phyloP scores from a whole-genome alignment of 192 early-diverging fungal genomes.

The Coemansia sp. region DNA sequence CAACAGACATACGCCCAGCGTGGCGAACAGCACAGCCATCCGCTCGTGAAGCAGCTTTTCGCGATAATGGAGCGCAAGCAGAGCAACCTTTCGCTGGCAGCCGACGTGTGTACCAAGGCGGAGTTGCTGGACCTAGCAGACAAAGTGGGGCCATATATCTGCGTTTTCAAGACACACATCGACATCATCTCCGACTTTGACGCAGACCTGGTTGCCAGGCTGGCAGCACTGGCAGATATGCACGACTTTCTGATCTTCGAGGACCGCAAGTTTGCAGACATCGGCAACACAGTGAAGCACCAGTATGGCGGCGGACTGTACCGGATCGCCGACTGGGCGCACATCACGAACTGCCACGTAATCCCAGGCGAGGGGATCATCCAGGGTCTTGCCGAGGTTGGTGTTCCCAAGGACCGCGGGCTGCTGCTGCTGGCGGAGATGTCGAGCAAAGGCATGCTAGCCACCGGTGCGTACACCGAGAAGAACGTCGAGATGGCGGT shows the following conservation, averaged over 20 bases:
- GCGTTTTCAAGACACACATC: constrained; percentile 96
- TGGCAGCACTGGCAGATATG: constrained; percentile 72
- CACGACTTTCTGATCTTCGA: constrained; percentile 98
- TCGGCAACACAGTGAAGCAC: constrained; percentile 95
- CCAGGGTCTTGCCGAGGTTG: constrained; percentile 86
- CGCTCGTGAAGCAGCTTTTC: constrained; percentile 73
- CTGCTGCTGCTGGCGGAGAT: constrained; percentile 95
- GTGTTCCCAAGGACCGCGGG: constrained; percentile 70
- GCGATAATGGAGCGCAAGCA: constrained; percentile 85
- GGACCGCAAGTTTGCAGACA: constrained; percentile 99
- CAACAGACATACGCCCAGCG: constrained; percentile 66
- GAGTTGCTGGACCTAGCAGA: constrained; percentile 88
- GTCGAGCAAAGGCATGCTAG: constrained; percentile 89
- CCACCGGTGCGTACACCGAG: constrained; percentile 76
- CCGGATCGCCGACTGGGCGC: constrained; percentile 90
- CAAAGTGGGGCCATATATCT: constrained; percentile 90
- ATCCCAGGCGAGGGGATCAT: constrained; percentile 97
- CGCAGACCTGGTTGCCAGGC: constrained; percentile 69
- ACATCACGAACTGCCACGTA: constrained; percentile 95
- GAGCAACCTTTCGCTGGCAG: constrained; percentile 87
- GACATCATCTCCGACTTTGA: constrained; percentile 96
- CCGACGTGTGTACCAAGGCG: constrained; percentile 84
- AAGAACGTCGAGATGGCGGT: constrained; percentile 86
- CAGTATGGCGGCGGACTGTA: constrained; percentile 93
- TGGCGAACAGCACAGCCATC: constrained; percentile 67